A percentile compares a stretch with the other conserved stretches of the same genome.
Conservation (phyloP, 202 grass and related monocot species). For the Schoenoplectus tabernaemontani region DNA sequence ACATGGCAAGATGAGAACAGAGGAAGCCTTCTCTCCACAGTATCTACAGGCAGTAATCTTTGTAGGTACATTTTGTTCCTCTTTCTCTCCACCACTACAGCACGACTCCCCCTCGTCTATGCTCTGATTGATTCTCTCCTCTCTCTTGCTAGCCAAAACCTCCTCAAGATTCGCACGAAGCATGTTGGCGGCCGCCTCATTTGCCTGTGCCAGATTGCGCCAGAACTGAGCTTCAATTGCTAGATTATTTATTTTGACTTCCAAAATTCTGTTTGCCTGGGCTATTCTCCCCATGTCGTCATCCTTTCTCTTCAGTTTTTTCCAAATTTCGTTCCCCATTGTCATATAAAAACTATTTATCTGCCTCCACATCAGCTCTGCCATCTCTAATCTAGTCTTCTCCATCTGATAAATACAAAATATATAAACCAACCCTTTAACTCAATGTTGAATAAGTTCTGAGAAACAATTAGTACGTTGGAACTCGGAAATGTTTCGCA, state of each 20-base stretch:
- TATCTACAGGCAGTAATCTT: slow-evolving; percentile 15
- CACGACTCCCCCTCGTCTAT: slow-evolving; percentile 51
- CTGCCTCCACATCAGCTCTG: slow-evolving; percentile 38
- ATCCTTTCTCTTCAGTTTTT: slow-evolving; percentile 39
- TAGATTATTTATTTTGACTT: slow-evolving; percentile 36
- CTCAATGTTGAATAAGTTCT: no score
- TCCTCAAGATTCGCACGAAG: slow-evolving; percentile 46
- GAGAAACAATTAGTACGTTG: background rate
- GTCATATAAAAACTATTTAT: slow-evolving; percentile 22
- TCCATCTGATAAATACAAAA: slow-evolving; percentile 29
- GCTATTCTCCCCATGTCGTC: slow-evolving; percentile 40
- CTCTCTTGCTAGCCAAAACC: slow-evolving; percentile 26
- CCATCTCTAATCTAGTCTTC: slow-evolving; percentile 36
- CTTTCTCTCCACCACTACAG: slow-evolving; percentile 36
- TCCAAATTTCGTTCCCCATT: slow-evolving; percentile 35
- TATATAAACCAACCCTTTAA: background rate
- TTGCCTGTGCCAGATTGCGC: slow-evolving; percentile 60
- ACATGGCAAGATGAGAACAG: slow-evolving; percentile 73
- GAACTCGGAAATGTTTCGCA: background rate
- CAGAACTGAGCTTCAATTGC: slow-evolving; percentile 47
- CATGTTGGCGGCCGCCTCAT: slow-evolving; percentile 30
- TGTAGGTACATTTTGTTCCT: background rate
- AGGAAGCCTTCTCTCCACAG: slow-evolving; percentile 36
- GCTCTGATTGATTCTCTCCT: background rate
- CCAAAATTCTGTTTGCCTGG: slow-evolving; percentile 44